Conservation (phyloP, 805 yeast species). For the Gaillardinia entomophila region DNA sequence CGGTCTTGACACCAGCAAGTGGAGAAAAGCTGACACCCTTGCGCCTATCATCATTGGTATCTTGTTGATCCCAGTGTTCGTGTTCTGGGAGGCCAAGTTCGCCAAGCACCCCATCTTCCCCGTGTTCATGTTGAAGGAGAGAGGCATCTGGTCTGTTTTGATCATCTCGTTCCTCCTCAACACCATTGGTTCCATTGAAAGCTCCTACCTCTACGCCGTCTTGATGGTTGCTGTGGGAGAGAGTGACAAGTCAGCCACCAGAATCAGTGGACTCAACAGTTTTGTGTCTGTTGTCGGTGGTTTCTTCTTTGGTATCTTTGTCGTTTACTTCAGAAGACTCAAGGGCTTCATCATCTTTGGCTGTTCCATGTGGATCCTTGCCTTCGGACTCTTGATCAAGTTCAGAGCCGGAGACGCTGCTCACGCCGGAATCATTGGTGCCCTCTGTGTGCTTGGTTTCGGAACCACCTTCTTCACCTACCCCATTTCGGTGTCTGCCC, state of each 20-base stretch:
- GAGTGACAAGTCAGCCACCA: constrained; percentile 9
- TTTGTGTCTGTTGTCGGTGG: constrained; percentile 12
- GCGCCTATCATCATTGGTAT: constrained; percentile 1
- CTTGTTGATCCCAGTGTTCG: neutral
- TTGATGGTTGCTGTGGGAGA: constrained; percentile 11
- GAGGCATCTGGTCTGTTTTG: constrained; percentile 14
- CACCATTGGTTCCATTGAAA: constrained; percentile 7
- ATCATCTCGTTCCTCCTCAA: constrained; percentile 8
- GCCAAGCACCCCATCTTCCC: constrained; percentile 12
- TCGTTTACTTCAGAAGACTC: constrained; percentile 5
- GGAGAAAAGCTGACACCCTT: constrained; percentile 8
- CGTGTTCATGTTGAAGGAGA: constrained; percentile 7
- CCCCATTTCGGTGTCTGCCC: constrained; percentile 11
- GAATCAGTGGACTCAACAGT: constrained; percentile 8
- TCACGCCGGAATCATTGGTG: constrained; percentile 13
- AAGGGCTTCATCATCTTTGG: constrained; percentile 13
- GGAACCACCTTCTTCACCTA: constrained; percentile 16
- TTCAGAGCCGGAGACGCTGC: constrained; percentile 13
- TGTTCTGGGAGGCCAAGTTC: constrained; percentile 7
- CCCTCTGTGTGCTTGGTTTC: constrained; percentile 11
- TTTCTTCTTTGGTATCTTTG: constrained; percentile 9
- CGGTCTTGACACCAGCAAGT: constrained; percentile 12
- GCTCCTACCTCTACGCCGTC: constrained; percentile 10
- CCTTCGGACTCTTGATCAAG: constrained; percentile 18
- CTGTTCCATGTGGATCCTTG: constrained; percentile 16